Conservation (phyloP, 768 basidiomycete genomes). For the Rubroboletus satanas region DNA sequence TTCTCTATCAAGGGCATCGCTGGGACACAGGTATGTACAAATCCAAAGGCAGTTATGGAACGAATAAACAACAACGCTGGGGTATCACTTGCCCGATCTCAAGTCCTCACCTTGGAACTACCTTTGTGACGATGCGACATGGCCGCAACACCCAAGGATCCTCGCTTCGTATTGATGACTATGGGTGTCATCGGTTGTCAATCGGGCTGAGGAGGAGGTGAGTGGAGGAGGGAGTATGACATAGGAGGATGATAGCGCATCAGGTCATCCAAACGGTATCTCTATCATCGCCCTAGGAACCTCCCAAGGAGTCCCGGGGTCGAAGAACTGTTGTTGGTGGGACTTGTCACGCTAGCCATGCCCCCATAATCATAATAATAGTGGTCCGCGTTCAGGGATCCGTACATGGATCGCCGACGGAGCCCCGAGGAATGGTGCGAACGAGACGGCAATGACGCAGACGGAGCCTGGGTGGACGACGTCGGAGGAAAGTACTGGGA, state of each 20-base stretch:
- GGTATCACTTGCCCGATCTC: background rate
- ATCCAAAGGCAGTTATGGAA: background rate
- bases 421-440: background rate
- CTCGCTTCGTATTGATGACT: background rate
- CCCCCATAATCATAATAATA: background rate
- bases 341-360: background rate
- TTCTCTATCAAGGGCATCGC: too few relatives aligned
- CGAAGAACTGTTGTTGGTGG: background rate
- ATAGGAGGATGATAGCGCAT: background rate
- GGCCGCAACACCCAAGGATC: background rate
- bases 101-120: background rate
- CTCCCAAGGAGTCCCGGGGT: constrained; percentile 21
- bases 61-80: background rate
- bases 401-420: constrained; percentile 22
- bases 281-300: constrained; percentile 20
- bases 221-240: background rate
- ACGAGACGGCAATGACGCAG: constrained; percentile 5
- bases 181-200: background rate
- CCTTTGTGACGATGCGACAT: background rate
- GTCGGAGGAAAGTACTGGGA: constrained; percentile 16
- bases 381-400: background rate
- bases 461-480: constrained; percentile 34
- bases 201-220: background rate
- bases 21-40: too few relatives aligned
- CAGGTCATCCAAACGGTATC: background rate